phyloP scores from a whole-genome alignment of 352 stramenopile species.

The Aphanomyces astaci region DNA sequence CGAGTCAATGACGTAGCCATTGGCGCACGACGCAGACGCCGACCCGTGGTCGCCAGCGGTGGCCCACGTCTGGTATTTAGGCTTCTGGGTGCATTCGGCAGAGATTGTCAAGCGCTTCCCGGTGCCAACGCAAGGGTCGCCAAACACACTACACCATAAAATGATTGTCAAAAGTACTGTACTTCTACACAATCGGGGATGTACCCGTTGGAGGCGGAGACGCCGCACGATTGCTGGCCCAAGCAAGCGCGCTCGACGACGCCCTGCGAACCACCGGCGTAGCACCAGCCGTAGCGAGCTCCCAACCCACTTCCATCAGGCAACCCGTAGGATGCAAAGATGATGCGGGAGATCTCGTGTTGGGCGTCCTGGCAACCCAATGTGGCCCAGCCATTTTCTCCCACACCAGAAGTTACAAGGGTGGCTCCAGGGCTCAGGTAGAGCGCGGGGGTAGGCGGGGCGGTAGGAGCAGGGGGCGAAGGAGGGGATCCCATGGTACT shows the following conservation, averaged over 20 bases:
- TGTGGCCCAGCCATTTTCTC: not conserved
- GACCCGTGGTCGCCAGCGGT: not conserved
- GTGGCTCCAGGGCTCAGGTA: conserved; percentile 1
- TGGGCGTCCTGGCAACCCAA: not conserved
- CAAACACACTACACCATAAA: not conserved
- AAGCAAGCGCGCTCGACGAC: not conserved
- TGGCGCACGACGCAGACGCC: not conserved
- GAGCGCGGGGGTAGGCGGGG: conserved; percentile 2
- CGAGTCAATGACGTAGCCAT: conserved; percentile 10
- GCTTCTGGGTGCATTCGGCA: not conserved
- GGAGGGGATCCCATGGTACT: no score
- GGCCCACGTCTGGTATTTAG: conserved; percentile 7
- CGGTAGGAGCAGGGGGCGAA: no score
- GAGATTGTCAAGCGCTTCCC: not conserved
- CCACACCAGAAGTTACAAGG: not conserved
- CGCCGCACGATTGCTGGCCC: not conserved
- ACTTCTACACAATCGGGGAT: no score
- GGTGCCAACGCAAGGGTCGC: conserved; percentile 7
- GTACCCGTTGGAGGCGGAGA: not conserved
- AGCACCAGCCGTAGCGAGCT: not conserved
- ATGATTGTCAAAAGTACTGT: no score
- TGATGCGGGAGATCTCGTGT: conserved; percentile 7
- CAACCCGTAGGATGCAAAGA: conserved; percentile 15
- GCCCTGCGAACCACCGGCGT: not conserved
- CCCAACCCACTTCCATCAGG: conserved; percentile 3